These are phyloP conservation scores for Yamadazyma membranifaciens DNA, from an alignment of 1,139 yeast species.

Conservation along the genomic window DNA sequence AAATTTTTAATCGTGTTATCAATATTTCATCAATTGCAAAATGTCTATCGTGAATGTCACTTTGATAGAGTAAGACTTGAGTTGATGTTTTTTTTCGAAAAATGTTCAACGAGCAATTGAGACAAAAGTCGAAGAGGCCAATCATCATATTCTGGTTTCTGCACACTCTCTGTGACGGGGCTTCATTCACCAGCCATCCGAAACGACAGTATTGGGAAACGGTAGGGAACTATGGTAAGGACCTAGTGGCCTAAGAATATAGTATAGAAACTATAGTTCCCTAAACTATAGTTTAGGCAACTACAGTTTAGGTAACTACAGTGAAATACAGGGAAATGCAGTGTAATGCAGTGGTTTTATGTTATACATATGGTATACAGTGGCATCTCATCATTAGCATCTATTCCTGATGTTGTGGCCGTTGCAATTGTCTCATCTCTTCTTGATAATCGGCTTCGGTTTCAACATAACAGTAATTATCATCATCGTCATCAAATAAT, in stretches of 20 bases:
- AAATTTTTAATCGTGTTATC: neutral
- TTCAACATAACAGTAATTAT: constrained; percentile 1
- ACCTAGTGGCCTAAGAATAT: too few relatives aligned
- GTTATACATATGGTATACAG: too few relatives aligned
- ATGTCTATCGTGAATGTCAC: constrained; percentile 8
- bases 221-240: too few relatives aligned
- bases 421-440: neutral
- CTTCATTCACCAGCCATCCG: neutral
- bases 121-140: constrained; percentile 4
- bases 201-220: too few relatives aligned
- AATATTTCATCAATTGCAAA: constrained; percentile 4
- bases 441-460: constrained; percentile 6
- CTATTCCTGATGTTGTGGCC: neutral
- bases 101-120: constrained; percentile 3
- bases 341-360: too few relatives aligned
- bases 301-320: too few relatives aligned
- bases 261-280: too few relatives aligned
- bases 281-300: too few relatives aligned
- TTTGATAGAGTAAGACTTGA: neutral
- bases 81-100: constrained; percentile 4
- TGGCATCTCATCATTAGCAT: too few relatives aligned
- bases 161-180: neutral
- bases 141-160: constrained; percentile 2
- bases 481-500: constrained; percentile 1
- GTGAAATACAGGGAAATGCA: too few relatives aligned